Evolutionary conservation across 2,329 filamentous ascomycete genomes (phyloP).

Genomic region (Aureobasidium sp.): DNA sequence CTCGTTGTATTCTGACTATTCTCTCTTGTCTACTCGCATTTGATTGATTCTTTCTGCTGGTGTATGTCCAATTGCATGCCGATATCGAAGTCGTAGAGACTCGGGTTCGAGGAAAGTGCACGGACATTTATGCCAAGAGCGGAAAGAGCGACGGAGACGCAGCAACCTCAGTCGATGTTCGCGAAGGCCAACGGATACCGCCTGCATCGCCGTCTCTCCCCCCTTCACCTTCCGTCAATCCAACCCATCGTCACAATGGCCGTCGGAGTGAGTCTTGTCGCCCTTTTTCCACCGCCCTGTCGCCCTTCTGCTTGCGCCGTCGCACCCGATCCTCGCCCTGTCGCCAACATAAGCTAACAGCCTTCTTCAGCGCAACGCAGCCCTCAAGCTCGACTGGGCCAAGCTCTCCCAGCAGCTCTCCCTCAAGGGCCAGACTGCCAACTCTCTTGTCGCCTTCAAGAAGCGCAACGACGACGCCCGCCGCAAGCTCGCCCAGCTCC

Average conservation of each 20-base stretch:
- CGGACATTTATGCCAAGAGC: neutral
- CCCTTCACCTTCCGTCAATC: conserved; percentile 43
- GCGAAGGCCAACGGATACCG: conserved; percentile 10
- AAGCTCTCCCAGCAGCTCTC: conserved; percentile 91
- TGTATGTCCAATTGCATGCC: neutral
- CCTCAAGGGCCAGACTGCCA: conserved; percentile 88
- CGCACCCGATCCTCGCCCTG: neutral
- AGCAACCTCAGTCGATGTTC: conserved; percentile 13
- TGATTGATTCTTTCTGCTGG: neutral
- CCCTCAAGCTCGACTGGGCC: conserved; percentile 98
- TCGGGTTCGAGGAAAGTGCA: neutral
- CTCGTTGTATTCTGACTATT: neutral
- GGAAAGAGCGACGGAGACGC: conserved; percentile 7
- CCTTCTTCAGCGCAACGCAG: conserved; percentile 75
- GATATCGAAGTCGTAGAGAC: neutral
- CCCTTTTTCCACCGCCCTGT: neutral
- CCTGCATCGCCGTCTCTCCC: conserved; percentile 18
- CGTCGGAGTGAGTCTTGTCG: conserved; percentile 51
- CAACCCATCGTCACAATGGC: conserved; percentile 53
- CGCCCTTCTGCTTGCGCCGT: neutral
- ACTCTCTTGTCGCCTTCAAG: conserved; percentile 93
- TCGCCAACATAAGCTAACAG: conserved; percentile 2
- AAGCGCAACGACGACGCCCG: conserved; percentile 98
- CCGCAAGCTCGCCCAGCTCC: conserved; percentile 80
- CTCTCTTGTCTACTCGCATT: too few relatives aligned